Evolutionary conservation across 192 early-diverging fungal genomes (phyloP), one percentile per base, ranked within the genome.

Genomic region (Backusella macrospora): DNA sequence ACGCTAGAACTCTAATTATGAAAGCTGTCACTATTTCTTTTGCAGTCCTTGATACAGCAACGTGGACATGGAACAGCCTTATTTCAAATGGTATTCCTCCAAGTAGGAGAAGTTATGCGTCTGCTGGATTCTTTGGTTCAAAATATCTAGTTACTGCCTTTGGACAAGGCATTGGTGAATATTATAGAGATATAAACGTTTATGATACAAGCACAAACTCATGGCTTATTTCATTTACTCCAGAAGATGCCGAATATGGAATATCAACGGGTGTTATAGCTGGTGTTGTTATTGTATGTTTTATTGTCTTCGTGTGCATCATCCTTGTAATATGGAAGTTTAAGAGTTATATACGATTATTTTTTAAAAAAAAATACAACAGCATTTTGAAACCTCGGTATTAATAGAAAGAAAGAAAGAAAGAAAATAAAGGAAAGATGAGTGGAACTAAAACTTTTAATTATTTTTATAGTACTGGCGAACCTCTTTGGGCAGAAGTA

Each of bases 311-410:
- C 37, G 62, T 65, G 16, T 72, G 71, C 29, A 37, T 68, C 43
- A 23, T 64, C 7, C 72, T 77, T 65, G 29, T 67, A 14, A 23
- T 77, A 18, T 72, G 63, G 68, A 62, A 55, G 18, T 77, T 72
- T 52, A 38, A 74, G 23, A 12, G 47, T 13, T 79, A 70, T 49
- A 62, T 79, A 42, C 38, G 63, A 14, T 74, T 65, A 62, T n/a
- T 79, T 5, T 69, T 75, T 26, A 75, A 23, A 34, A 52, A 70
- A 12, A 68, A 72, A 39, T 73, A 79, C n/a, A 4, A 21, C 39
- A 73, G 75, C 48, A 79, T 79, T 43, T 79, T 73, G 78, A 72
- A 71, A 47, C 78, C 78, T 55, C 73, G 73, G 73, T 74, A 74
- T 37, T 55, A 55, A n/a, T n/a, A n/a, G n/a, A 55, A 18, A 55